Evolutionary conservation across 345 rosid species (phyloP).

Genomic region (Angophora floribunda): DNA sequence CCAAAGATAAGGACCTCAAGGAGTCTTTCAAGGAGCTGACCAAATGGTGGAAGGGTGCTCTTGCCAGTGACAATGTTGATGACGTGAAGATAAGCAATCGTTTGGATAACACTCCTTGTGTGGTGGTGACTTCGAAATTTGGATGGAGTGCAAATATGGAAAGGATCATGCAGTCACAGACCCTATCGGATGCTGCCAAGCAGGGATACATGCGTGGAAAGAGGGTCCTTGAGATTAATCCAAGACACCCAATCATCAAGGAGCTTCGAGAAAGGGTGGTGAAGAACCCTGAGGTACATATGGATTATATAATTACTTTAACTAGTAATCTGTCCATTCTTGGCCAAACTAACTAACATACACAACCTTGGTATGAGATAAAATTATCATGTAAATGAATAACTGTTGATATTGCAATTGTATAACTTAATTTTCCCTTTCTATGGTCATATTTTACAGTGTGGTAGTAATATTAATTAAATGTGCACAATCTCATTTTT

Average conservation of each 20-base stretch:
- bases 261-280: slow-evolving; percentile 84
- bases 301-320: neutral
- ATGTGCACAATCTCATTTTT: neutral
- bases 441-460: neutral
- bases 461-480: neutral
- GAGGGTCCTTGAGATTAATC: slow-evolving; percentile 93
- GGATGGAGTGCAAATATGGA: slow-evolving; percentile 99
- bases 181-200: slow-evolving; percentile 81
- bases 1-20: slow-evolving; percentile 76
- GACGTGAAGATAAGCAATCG: slow-evolving; percentile 87
- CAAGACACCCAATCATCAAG: slow-evolving; percentile 92
- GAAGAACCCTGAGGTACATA: slow-evolving; percentile 70
- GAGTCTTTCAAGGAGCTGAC: slow-evolving; percentile 93
- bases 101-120: slow-evolving; percentile 88
- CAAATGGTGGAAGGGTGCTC: slow-evolving; percentile 83
- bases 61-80: slow-evolving; percentile 80
- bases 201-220: slow-evolving; percentile 94
- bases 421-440: neutral
- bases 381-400: neutral
- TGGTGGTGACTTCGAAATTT: slow-evolving; percentile 86
- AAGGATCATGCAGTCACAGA: slow-evolving; percentile 96
- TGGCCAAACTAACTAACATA: neutral
- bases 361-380: neutral
- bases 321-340: neutral
- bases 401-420: neutral